A percentile compares a stretch with the other conserved stretches of the same genome.
These are phyloP conservation scores for Antrodiella citrinella DNA, from an alignment of 768 basidiomycete genomes.

Conservation along the genomic window DNA sequence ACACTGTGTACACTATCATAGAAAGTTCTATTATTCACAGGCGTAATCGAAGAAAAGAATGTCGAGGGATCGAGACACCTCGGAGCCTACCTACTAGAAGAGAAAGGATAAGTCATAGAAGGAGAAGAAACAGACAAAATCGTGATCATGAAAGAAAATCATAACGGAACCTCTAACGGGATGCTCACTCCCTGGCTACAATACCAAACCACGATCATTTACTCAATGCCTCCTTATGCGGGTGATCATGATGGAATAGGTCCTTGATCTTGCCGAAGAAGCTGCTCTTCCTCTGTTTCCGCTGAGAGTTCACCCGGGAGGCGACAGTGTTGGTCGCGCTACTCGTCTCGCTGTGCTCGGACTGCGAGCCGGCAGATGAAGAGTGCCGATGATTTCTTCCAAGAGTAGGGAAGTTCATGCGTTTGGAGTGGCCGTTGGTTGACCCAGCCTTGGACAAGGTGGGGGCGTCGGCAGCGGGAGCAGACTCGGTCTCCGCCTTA, in stretches of 20 bases:
- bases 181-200: not conserved
- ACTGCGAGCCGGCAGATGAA: constrained; percentile 11
- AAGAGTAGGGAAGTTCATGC: constrained; percentile 22
- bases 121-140: not conserved
- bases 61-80: not conserved
- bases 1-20: no score
- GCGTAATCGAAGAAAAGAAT: not conserved
- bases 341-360: constrained; percentile 12
- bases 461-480: constrained; percentile 8
- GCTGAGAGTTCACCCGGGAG: constrained; percentile 10
- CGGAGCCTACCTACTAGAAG: not conserved
- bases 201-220: not conserved
- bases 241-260: constrained; percentile 15
- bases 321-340: constrained; percentile 2
- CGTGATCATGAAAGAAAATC: not conserved
- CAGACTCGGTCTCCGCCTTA: constrained; percentile 3
- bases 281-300: constrained; percentile 22
- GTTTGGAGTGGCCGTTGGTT: constrained; percentile 13
- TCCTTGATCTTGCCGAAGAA: constrained; percentile 26
- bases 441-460: constrained; percentile 5
- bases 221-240: not conserved
- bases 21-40: not conserved
- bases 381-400: constrained; percentile 14
- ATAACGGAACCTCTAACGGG: not conserved
- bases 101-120: no score